These are phyloP conservation scores for Sanguinoderma infundibulare DNA, from an alignment of 1,284 basidiomycete species.

Conservation along the genomic window DNA sequence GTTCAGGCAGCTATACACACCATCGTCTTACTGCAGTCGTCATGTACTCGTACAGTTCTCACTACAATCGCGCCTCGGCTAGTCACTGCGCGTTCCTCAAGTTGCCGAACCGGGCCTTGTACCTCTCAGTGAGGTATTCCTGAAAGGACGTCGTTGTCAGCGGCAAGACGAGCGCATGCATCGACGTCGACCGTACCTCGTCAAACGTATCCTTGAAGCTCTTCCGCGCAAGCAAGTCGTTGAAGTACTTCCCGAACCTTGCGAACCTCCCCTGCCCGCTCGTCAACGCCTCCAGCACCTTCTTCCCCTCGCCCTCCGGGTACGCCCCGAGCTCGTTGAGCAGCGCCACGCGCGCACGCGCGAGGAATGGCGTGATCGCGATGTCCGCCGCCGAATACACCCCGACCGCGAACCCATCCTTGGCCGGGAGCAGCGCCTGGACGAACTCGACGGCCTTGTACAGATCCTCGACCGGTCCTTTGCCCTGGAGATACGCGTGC, in stretches of 20 bases:
- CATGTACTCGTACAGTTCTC: not conserved
- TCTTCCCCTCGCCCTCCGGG: constrained; percentile 21
- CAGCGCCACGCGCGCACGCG: constrained; percentile 16
- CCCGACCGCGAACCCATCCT: constrained; percentile 19
- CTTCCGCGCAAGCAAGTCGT: constrained; percentile 33
- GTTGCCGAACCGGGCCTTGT: constrained; percentile 10
- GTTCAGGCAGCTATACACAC: not conserved
- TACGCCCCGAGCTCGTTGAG: constrained; percentile 19
- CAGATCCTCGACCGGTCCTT: constrained; percentile 47
- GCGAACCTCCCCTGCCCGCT: constrained; percentile 27
- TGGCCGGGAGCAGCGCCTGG: constrained; percentile 35
- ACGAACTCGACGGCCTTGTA: constrained; percentile 37
- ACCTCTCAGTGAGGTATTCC: constrained; percentile 17
- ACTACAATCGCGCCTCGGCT: not conserved
- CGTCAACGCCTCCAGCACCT: constrained; percentile 13
- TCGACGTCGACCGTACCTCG: constrained; percentile 25
- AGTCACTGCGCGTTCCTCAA: constrained; percentile 5
- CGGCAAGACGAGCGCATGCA: not conserved
- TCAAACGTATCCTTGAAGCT: constrained; percentile 38
- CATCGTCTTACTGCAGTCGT: not conserved
- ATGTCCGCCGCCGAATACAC: constrained; percentile 22
- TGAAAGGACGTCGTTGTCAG: not conserved
- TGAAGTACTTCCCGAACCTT: constrained; percentile 35
- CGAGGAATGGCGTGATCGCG: constrained; percentile 21
- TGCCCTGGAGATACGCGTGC: constrained; percentile 34